Conservation (phyloP, 2,329 filamentous ascomycete genomes). For the Meredithiella fracta region DNA sequence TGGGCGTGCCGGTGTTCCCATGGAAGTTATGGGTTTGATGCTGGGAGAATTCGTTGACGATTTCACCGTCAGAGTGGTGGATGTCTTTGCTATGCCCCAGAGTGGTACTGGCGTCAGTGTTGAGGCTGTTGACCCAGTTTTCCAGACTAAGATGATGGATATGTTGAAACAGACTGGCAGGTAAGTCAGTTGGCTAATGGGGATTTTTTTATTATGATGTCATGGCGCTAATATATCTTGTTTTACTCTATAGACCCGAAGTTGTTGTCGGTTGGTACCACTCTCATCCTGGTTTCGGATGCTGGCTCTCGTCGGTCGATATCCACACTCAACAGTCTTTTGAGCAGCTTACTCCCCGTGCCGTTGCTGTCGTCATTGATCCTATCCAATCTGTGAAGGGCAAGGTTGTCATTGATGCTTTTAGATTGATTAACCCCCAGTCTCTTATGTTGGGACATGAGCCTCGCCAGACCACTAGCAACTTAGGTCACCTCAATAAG, state of each 20-base stretch:
- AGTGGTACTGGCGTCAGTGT: constrained; percentile 96
- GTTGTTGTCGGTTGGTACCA: constrained; percentile 99
- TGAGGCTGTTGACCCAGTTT: constrained; percentile 94
- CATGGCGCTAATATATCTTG: background rate
- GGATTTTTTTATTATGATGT: background rate
- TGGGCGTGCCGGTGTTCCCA: constrained; percentile 90
- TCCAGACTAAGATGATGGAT: constrained; percentile 99
- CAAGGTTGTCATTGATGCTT: constrained; percentile 98
- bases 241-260: constrained; percentile 49
- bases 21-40: constrained; percentile 99
- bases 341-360: constrained; percentile 90
- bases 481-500: constrained; percentile 95
- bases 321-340: constrained; percentile 99
- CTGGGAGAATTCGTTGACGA: constrained; percentile 37
- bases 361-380: constrained; percentile 94
- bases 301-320: constrained; percentile 97
- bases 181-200: constrained; percentile 31
- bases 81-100: constrained; percentile 98
- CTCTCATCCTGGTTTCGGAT: constrained; percentile 96
- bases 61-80: constrained; percentile 73
- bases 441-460: constrained; percentile 96
- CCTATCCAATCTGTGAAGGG: constrained; percentile 99
- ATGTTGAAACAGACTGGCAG: constrained; percentile 95
- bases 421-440: constrained; percentile 95
- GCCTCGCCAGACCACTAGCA: constrained; percentile 91